A percentile compares a stretch with the other conserved stretches of the same genome.
These are phyloP conservation scores for Penicillium manginii DNA, from an alignment of 495 filamentous ascomycete genomes.

Conservation along the genomic window DNA sequence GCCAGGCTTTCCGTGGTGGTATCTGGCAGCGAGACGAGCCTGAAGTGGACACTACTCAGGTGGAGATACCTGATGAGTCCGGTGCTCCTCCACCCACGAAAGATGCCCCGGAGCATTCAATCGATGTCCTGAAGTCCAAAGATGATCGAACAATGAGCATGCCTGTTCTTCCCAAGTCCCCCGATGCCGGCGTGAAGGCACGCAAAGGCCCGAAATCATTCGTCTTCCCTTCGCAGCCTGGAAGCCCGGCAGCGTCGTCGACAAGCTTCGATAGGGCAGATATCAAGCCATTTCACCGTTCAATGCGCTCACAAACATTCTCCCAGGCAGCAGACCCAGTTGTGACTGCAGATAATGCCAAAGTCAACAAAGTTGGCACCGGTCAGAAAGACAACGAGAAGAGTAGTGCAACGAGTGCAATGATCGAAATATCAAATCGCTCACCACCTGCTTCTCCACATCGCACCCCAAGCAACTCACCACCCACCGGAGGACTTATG, in stretches of 20 bases:
- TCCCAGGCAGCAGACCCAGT: conserved; percentile 64
- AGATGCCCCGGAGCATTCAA: conserved; percentile 36
- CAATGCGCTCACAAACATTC: conserved; percentile 65
- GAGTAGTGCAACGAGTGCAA: conserved; percentile 60
- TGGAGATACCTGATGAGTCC: conserved; percentile 59
- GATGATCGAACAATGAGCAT: conserved; percentile 66
- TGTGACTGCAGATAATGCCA: conserved; percentile 63
- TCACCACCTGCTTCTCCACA: conserved; percentile 61
- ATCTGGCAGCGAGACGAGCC: conserved; percentile 75
- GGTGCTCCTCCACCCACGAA: conserved; percentile 54
- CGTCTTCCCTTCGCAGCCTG: conserved; percentile 30
- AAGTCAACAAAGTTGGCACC: conserved; percentile 57
- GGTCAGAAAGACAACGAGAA: conserved; percentile 47
- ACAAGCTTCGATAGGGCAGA: conserved; percentile 44
- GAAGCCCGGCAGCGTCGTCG: conserved; percentile 35
- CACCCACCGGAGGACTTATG: conserved; percentile 42
- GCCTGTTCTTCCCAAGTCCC: conserved; percentile 43
- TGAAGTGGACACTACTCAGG: conserved; percentile 43
- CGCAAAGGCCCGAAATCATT: conserved; percentile 35
- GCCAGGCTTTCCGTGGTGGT: conserved; percentile 80
- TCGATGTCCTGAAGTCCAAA: conserved; percentile 43
- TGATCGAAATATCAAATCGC: conserved; percentile 67
- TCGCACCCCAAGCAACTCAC: conserved; percentile 55
- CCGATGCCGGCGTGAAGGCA: conserved; percentile 33
- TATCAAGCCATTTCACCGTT: conserved; percentile 51